Base-by-base conservation (phyloP, 192 early-diverging fungal species). In the Backusella circina region DNA sequence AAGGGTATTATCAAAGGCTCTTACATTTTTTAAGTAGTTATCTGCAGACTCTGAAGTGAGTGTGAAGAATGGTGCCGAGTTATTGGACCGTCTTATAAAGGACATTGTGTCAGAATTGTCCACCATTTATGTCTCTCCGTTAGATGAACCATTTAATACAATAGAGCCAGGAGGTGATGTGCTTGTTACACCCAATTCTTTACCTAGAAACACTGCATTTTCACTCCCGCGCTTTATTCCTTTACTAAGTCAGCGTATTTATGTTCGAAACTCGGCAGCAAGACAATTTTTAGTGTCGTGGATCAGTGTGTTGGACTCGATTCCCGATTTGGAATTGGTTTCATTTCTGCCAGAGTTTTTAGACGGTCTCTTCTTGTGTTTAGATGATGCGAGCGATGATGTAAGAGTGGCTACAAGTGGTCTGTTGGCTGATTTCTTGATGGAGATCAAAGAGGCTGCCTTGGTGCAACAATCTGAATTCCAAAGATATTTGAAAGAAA, bases 91-190 rank as follows among this genome's bases (percentile, higher is more conserved):
- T 39, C 85, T 99, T 41, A 91, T 99, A 73, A 98, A 98, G 83
- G 98, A 99, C 74, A 94, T 99, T 83, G 97, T 99, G 0, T 91
- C 93, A 1, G 98, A 99, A 75, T 90, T 94, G 61, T 88, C 96
- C 2, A 90, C 90, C 0, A 93, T 90, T 32, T 97, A 92, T 75
- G 77, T 90, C 13, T 90, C 83, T 12, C 79, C 77, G 54, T 54
- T 67, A 28, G 74, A 76, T n/a, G 79, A 78, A 44, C 71, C 71
- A 23, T 68, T 80, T 28, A 79, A 84, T 50, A 75, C 82, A 18
- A 39, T 71, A 1, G 82, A 83, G 16, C 47, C 37, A 16, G 67
- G 35, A 30, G 54, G 54, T 41, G 79, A 77, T 68, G 79, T 83
- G 30, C 79, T 83, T 10, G 71, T 80, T n/a, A 76, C 80, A 6